Conservation (phyloP, 179 eudicot species). For the Vitellaria paradoxa region DNA sequence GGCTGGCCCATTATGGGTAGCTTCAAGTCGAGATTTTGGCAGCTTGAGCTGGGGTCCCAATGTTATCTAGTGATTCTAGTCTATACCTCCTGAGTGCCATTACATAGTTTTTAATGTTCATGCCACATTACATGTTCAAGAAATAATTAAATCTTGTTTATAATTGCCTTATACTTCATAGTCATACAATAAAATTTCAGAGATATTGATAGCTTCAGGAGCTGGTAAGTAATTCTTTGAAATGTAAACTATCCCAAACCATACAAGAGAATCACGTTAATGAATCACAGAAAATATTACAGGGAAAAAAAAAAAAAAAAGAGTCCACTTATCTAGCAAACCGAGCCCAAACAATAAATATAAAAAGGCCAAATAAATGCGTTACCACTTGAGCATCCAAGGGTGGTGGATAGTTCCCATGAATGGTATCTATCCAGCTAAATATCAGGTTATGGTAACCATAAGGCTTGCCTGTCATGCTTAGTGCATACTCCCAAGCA, state of each 20-base stretch:
- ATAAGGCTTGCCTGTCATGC: conserved; percentile 84
- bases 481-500: conserved; percentile 96
- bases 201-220: not conserved
- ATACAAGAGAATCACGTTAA: conserved; percentile 5
- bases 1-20: not conserved
- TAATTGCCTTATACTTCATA: not conserved
- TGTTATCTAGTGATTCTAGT: not conserved
- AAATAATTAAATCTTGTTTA: not conserved
- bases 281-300: not conserved
- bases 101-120: not conserved
- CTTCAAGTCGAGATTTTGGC: not conserved
- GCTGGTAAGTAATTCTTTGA: not conserved
- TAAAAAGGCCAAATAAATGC: conserved; percentile 5
- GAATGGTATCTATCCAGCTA: conserved; percentile 98
- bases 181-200: not conserved
- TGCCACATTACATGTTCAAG: not conserved
- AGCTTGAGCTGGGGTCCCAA: not conserved
- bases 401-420: conserved; percentile 86
- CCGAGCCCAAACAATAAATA: not conserved
- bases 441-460: conserved; percentile 94
- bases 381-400: conserved; percentile 91
- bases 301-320: not conserved
- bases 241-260: not conserved
- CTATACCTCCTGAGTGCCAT: not conserved
- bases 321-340: not conserved